These are phyloP conservation scores for Pseudocercospora macadamiae DNA, from an alignment of 2,329 filamentous ascomycete species.

Conservation along the genomic window DNA sequence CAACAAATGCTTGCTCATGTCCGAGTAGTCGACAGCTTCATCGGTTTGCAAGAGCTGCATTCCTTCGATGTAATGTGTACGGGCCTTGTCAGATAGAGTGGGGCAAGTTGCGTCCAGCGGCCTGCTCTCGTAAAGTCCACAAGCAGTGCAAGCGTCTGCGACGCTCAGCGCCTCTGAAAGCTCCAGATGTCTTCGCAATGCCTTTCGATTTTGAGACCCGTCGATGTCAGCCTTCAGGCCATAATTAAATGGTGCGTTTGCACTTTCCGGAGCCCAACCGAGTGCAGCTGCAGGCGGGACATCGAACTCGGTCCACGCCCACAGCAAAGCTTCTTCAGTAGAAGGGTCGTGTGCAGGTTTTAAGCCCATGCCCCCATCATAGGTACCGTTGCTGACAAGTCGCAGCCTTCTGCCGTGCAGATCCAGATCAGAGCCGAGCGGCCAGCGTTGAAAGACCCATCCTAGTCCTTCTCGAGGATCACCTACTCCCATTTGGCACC, in stretches of 20 bases:
- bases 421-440: constrained; percentile 70
- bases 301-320: constrained; percentile 69
- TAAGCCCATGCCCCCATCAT: constrained; percentile 75
- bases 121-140: constrained; percentile 46
- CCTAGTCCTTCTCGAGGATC: constrained; percentile 85
- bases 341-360: constrained; percentile 50
- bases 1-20: constrained; percentile 40
- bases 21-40: constrained; percentile 48
- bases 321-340: constrained; percentile 66
- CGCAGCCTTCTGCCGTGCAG: constrained; percentile 68
- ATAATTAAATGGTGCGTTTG: background rate
- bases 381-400: constrained; percentile 81
- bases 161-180: constrained; percentile 66
- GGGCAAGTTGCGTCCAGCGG: constrained; percentile 67
- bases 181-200: constrained; percentile 18
- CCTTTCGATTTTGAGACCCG: background rate
- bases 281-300: constrained; percentile 42
- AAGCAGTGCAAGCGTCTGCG: constrained; percentile 63
- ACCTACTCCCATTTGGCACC: constrained; percentile 95
- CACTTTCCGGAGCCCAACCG: constrained; percentile 44
- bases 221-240: background rate
- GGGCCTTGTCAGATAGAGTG: constrained; percentile 56
- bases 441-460: constrained; percentile 84
- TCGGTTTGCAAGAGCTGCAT: constrained; percentile 59
- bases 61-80: constrained; percentile 58